Conservation (phyloP, 2,329 filamentous ascomycete genomes). For the Orbilia ellipsospora region DNA sequence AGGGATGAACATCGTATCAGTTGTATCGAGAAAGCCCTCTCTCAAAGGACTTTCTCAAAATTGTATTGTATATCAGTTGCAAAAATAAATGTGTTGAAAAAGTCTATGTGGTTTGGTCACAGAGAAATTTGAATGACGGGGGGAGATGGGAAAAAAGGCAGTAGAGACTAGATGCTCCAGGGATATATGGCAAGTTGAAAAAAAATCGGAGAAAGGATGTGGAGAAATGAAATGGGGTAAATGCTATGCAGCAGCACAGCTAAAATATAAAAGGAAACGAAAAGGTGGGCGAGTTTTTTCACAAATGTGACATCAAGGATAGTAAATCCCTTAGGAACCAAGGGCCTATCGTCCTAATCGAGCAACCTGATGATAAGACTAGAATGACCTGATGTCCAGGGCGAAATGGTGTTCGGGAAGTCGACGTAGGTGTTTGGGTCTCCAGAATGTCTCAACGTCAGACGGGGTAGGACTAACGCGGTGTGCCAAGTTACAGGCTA, state of each 20-base stretch:
- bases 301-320: constrained; percentile 47
- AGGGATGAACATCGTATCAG: constrained; percentile 43
- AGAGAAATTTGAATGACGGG: constrained; percentile 10
- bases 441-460: constrained; percentile 33
- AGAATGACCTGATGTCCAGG: constrained; percentile 51
- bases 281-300: background rate
- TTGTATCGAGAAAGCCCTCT: constrained; percentile 11
- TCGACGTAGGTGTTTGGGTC: constrained; percentile 18
- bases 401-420: constrained; percentile 25
- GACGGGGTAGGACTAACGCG: constrained; percentile 23
- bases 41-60: constrained; percentile 21
- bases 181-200: constrained; percentile 35
- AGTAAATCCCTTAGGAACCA: constrained; percentile 19
- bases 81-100: constrained; percentile 24
- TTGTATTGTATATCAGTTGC: background rate
- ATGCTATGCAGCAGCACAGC: constrained; percentile 36
- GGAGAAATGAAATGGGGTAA: constrained; percentile 51
- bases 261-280: constrained; percentile 33
- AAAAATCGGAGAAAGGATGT: constrained; percentile 49
- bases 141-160: constrained; percentile 21
- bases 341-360: constrained; percentile 19
- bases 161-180: constrained; percentile 27
- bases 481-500: constrained; percentile 38
- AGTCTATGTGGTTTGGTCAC: constrained; percentile 15
- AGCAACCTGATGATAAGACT: constrained; percentile 52